phyloP scores from a whole-genome alignment of 192 early-diverging fungal species.

The Spizellomyces punctatus region DNA sequence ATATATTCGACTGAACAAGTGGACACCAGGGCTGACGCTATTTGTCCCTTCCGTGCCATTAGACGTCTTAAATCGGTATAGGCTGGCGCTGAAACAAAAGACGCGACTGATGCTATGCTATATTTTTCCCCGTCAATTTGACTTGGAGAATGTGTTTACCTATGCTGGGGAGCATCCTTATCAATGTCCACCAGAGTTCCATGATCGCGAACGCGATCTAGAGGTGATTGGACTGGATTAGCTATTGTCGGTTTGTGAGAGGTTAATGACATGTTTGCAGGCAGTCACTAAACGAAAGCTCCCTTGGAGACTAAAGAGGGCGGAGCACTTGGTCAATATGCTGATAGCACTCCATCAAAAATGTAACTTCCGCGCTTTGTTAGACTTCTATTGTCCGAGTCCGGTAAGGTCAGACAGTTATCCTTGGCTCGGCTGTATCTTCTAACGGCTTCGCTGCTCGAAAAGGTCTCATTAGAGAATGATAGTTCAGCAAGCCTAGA shows the following conservation, averaged over 20 bases:
- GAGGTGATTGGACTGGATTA: not conserved
- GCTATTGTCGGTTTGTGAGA: not conserved
- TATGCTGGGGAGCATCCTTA: not conserved
- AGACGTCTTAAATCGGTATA: not conserved
- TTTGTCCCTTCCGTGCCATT: not conserved
- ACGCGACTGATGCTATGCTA: not conserved
- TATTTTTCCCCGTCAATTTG: conserved; percentile 17
- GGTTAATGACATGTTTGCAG: not conserved
- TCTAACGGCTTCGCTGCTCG: not conserved
- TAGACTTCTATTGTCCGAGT: conserved; percentile 37
- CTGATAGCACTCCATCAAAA: conserved; percentile 25
- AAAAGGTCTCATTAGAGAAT: no score
- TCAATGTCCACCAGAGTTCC: not conserved
- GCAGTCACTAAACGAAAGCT: conserved; percentile 5
- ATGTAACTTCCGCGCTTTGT: conserved; percentile 34
- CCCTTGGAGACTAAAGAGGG: conserved; percentile 34
- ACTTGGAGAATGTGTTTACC: conserved; percentile 1
- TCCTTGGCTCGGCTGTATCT: not conserved
- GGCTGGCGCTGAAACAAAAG: not conserved
- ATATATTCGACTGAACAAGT: not conserved
- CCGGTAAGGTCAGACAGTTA: not conserved
- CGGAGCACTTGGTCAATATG: conserved; percentile 15
- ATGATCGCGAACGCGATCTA: not conserved
- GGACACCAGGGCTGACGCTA: no score
- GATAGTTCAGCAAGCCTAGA: no score